phyloP scores from a whole-genome alignment of 805 yeast species.

The Danielia reshetovae region DNA sequence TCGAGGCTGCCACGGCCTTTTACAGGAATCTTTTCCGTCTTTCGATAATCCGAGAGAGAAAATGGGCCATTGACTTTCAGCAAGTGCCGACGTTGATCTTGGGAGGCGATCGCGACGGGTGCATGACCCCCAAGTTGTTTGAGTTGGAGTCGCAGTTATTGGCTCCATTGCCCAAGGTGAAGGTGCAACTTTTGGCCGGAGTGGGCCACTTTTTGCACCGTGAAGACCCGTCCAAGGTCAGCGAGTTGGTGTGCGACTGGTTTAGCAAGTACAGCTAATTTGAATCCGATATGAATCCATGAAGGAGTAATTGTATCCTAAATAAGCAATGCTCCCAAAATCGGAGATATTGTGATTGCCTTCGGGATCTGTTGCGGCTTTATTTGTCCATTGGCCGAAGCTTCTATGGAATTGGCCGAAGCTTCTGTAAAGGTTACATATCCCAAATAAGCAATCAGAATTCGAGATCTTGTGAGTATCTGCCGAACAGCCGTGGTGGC shows the following conservation, averaged over 20 bases:
- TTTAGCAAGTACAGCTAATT: slow-evolving; percentile 18
- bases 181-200: slow-evolving; percentile 22
- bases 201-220: slow-evolving; percentile 40
- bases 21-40: slow-evolving; percentile 24
- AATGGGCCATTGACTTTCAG: slow-evolving; percentile 28
- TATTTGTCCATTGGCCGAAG: too few species aligned
- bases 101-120: slow-evolving; percentile 38
- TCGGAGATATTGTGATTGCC: too few species aligned
- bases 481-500: too few species aligned
- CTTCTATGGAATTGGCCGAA: too few species aligned
- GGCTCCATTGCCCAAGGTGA: slow-evolving; percentile 16
- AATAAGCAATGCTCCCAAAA: too few species aligned
- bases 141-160: slow-evolving; percentile 22
- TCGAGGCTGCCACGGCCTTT: slow-evolving; percentile 36
- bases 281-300: too few species aligned
- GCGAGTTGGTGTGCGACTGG: slow-evolving; percentile 26
- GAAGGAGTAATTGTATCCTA: too few species aligned
- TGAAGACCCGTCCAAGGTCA: slow-evolving; percentile 31
- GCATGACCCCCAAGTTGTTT: slow-evolving; percentile 29
- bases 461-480: too few species aligned
- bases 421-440: too few species aligned
- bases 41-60: slow-evolving; percentile 7
- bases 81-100: slow-evolving; percentile 35
- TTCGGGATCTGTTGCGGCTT: too few species aligned
- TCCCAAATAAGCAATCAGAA: too few species aligned